Evolutionary conservation across 495 filamentous ascomycete genomes (phyloP), one percentile per base, ranked within the genome.

Genomic region (Talaromyces thailandensis): DNA sequence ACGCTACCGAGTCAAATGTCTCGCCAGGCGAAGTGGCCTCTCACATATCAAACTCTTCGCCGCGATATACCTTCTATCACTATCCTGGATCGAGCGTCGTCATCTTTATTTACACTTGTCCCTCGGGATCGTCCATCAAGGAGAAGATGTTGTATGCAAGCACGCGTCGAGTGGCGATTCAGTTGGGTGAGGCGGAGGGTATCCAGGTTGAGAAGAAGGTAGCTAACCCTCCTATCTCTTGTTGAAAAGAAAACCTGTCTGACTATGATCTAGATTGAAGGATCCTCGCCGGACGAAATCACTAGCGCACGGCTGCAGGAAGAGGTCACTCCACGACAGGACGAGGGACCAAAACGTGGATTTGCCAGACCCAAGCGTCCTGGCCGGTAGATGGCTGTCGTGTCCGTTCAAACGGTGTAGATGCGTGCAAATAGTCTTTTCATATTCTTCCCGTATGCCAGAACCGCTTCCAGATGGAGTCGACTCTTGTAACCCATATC

Each of bases 51-150:
- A 60, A 82, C n/a, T 79, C 84, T 40, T 88, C 93, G 64, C 93
- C 94, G 9, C 82, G 92, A 43, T 98, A 96, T 74, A 90, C 90
- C 6, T 96, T 96, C 76, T 98, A 91, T 79, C 84, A 86, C 56
- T 90, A 88, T 69, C 72, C 73, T 40, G 76, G 82, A 60, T 82
- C 82, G 57, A 82, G 85, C 6, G 81, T 86, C 5, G 81, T 98
- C 32, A 80, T 97, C 29, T 98, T 98, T 78, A 87, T 98, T 68
- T 98, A 96, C 74, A 96, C 92, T 6, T 97, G 93, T 68, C 94
- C 94, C 4, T 79, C 82, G 3, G 84, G 75, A 4, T 84, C 86
- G 0, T 90, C 88, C 66, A 90, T 98, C 76, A 96, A 92, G 75
- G 91, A 92, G 71, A 85, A 92, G 58, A 98, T 98, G 94, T 76